These are phyloP conservation scores for Amylocystis lapponica DNA, from an alignment of 768 basidiomycete genomes.

Conservation along the genomic window DNA sequence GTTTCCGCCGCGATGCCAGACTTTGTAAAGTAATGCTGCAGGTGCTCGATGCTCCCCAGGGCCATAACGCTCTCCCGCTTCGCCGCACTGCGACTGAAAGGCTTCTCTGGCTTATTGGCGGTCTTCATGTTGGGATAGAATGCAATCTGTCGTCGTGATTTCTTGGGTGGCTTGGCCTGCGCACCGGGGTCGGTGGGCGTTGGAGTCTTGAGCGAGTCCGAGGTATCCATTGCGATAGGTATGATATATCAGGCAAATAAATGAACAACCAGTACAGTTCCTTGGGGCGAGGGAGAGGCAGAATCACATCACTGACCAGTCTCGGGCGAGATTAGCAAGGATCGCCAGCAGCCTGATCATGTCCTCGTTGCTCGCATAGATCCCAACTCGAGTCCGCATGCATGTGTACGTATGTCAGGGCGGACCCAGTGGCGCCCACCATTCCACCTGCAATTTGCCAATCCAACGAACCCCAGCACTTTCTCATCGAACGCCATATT, in stretches of 20 bases:
- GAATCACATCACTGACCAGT: too few relatives aligned
- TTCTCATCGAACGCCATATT: too few relatives aligned
- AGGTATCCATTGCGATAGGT: slow-evolving; percentile 6
- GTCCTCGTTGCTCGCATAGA: too few relatives aligned
- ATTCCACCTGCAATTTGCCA: too few relatives aligned
- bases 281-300: not conserved
- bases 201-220: not conserved
- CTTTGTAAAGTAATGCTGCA: slow-evolving; percentile 94
- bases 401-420: too few relatives aligned
- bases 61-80: slow-evolving; percentile 93
- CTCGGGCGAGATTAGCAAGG: too few relatives aligned
- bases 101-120: slow-evolving; percentile 69
- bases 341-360: too few relatives aligned
- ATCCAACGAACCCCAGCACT: too few relatives aligned
- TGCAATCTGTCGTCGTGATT: slow-evolving; percentile 62
- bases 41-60: slow-evolving; percentile 91
- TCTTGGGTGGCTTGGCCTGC: slow-evolving; percentile 26
- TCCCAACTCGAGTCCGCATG: too few relatives aligned
- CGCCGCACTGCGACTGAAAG: slow-evolving; percentile 86
- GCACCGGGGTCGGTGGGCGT: slow-evolving; percentile 1
- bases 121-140: slow-evolving; percentile 74
- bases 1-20: slow-evolving; percentile 69
- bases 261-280: not conserved
- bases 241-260: not conserved
- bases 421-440: too few relatives aligned